These are phyloP conservation scores for Eucalyptus dawsonii DNA, from an alignment of 345 rosid species.

Conservation along the genomic window DNA sequence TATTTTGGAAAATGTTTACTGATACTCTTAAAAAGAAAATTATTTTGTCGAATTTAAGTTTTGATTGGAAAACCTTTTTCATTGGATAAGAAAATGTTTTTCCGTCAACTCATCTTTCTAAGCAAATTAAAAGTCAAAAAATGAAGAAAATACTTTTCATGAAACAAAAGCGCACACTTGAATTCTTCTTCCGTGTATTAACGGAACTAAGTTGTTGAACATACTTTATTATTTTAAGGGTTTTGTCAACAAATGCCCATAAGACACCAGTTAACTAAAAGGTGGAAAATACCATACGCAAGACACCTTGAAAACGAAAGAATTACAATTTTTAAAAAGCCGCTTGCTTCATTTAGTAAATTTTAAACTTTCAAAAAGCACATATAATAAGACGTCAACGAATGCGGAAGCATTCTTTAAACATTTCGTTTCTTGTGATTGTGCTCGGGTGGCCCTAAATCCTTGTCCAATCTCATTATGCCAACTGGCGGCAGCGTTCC, in stretches of 20 bases:
- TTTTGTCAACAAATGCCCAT: background rate
- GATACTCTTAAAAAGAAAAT: too few species aligned
- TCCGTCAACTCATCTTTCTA: too few species aligned
- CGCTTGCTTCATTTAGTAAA: background rate
- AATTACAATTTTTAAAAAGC: background rate
- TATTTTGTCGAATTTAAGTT: too few species aligned
- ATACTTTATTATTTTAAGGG: background rate
- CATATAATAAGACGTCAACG: background rate
- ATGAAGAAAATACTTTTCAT: too few species aligned
- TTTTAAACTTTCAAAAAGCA: background rate
- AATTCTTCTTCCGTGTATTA: background rate
- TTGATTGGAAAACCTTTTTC: too few species aligned
- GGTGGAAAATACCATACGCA: background rate
- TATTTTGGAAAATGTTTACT: accelerated
- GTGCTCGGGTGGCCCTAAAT: background rate
- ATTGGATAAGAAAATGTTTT: accelerated
- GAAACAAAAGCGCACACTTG: too few species aligned
- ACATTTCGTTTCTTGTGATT: background rate
- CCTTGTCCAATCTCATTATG: background rate
- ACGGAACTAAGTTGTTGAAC: background rate
- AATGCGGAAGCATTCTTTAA: background rate
- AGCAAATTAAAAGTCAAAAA: too few species aligned
- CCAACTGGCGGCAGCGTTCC: background rate
- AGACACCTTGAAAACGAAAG: background rate
- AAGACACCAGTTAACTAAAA: background rate